Evolutionary conservation across 306 rosid species (phyloP), one percentile per base, ranked within the genome.

Genomic region (Cucurbita argyrosperma): DNA sequence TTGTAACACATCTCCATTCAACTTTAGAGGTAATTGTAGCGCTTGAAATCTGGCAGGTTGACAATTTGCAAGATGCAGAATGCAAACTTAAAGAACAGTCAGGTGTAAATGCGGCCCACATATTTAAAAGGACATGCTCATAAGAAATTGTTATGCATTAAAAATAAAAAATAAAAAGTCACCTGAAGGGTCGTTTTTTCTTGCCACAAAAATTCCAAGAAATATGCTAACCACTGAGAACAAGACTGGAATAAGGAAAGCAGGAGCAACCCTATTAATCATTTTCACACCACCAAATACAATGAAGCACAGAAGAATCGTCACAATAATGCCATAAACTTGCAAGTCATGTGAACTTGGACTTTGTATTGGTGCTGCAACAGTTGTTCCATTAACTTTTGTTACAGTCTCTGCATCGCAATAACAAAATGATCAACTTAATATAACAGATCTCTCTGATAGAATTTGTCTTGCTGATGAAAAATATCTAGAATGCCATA

Each of bases 221-320:
- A 80, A 89, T 78, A 95, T 95, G 92, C 91, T 87, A 75, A 83
- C 5, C 56, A 95, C 77, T 5, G 99, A 95, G 86, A 95, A 84
- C 79, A 95, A 49, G 77, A 91, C 99, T 60, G 99, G 92, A 75
- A 95, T 77, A 61, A 95, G 97, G 82, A 95, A 91, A 59, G 99
- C 96, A 68, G 99, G 99, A 0, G 99, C 99, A 80, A 95, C 99
- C 86, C 97, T 87, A 79, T 95, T 95, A 78, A 95, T 95, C 80
- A 95, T 95, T 85, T 88, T 95, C 76, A 91, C 99, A 64, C 99
- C 99, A 77, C 99, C 99, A 84, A 95, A 95, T 75, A 95, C 99
- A 83, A 95, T 77, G 83, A 95, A 91, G 92, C 97, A 91, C 65
- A 95, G 85, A 49, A 95, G 4, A 71, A 95, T 88, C n/a, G 99